These are phyloP conservation scores for Boletellus sp. DNA, from an alignment of 768 basidiomycete species.

Conservation along the genomic window DNA sequence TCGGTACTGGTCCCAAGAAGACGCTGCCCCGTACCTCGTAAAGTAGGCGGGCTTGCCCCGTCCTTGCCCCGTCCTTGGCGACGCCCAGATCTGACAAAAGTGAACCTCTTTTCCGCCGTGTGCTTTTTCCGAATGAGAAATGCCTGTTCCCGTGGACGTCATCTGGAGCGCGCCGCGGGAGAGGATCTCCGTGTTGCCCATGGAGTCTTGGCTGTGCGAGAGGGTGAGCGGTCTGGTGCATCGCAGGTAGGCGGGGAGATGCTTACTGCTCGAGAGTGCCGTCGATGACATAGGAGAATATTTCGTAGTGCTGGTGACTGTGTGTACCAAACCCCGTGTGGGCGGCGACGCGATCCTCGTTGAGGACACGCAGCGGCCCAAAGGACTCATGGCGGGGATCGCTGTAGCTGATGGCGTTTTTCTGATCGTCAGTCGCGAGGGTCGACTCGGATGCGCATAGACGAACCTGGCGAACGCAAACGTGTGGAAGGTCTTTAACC, in stretches of 20 bases:
- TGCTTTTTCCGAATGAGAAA: conserved; percentile 72
- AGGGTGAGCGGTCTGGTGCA: neutral
- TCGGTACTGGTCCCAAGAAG: neutral
- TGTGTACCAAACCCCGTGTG: conserved; percentile 83
- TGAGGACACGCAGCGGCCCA: conserved; percentile 82
- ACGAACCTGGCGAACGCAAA: conserved; percentile 71
- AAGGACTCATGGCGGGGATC: conserved; percentile 55
- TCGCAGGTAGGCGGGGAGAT: neutral
- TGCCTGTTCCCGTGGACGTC: conserved; percentile 90
- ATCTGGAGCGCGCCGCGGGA: conserved; percentile 88
- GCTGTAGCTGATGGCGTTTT: conserved; percentile 50
- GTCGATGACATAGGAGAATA: conserved; percentile 81
- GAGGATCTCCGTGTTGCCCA: conserved; percentile 88
- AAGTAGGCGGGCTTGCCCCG: conserved; percentile 66
- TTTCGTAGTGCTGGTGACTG: conserved; percentile 82
- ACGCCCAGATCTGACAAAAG: conserved; percentile 71
- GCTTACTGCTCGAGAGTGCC: conserved; percentile 81
- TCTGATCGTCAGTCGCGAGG: too few relatives aligned
- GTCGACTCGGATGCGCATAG: neutral
- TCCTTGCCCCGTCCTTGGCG: conserved; percentile 37
- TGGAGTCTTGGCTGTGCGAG: conserved; percentile 70
- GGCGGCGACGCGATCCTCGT: conserved; percentile 84
- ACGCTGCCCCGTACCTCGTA: conserved; percentile 57
- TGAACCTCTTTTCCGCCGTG: conserved; percentile 48
- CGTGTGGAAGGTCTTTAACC: conserved; percentile 86